Base-by-base conservation (phyloP, 1,139 yeast genomes). In the Debaryomyces sp. region DNA sequence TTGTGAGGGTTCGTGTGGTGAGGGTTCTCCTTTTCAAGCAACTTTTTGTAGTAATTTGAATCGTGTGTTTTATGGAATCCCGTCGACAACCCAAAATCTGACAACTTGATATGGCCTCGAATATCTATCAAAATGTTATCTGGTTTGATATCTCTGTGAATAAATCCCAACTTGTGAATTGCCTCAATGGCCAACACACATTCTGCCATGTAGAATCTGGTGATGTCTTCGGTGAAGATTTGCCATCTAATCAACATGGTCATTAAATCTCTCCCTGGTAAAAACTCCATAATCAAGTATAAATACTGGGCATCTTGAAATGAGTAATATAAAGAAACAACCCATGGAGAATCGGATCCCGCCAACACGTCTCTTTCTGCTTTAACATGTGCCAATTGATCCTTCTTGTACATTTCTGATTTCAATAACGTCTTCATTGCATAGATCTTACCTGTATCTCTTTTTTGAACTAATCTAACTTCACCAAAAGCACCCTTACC, bases 401-500 rank as follows among this genome's bases (percentile, higher is more conserved):
- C 95, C 56, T 86, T 86, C 60, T 87, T 86, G 65, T 85, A 87
- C 95, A 87, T 87, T 68, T 87, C 95, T 35, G 87, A 80, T 64
- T 87, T 87, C 52, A 87, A 69, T 50, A 87, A 70, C 1, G 94
- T 87, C 66, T 87, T 87, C 95, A 87, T 87, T 8, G 95, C 95
- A 67, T 87, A 87, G 15, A 87, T 87, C 63, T 87, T 87, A 45
- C 95, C 95, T 1, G 92, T 86, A 62, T 87, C 94, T 52, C 72
- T 78, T 72, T 87, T 87, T 65, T 87, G 95, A n/a, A 87, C 95
- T 51, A 87, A 70, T 59, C 95, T 72, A 41, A 87, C 95, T 61
- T 87, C 95, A 59, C 95, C 95, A 68, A 87, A 87, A 0, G 95
- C 95, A 64, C 95, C 95, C 64, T 87, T 87, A 57, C 95, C 95